Evolutionary conservation across 2,329 filamentous ascomycete genomes (phyloP), one percentile per base, ranked within the genome.

Genomic region (Mycocentrospora acerina): DNA sequence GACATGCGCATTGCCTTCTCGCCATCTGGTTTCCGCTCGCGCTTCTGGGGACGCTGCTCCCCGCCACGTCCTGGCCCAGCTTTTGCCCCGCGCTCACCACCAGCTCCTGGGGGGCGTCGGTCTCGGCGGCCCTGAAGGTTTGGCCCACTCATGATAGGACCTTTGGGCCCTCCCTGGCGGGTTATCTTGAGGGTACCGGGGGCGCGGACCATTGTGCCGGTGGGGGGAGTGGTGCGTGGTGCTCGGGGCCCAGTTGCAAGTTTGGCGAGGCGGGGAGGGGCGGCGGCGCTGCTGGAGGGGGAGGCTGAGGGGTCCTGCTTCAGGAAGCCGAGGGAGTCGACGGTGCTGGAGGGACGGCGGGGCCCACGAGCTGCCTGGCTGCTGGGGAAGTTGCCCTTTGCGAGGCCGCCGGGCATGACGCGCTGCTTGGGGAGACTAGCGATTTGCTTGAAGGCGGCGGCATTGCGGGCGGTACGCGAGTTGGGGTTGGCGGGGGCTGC

Each of bases 381-480:
- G 39, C 45, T 50, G 44, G 49, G 55, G 32, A 52, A 53, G 28
- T 41, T 40, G 37, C 55, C 55, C 43, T 39, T 41, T 14, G 48
- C 56, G 15, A 50, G 48, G 36, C 43, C 48, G 32, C 44, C 50
- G 27, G 53, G 37, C 32, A 41, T 42, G 29, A 39, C 32, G 31
- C 57, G 57, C 30, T 46, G 54, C 27, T 46, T 42, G 35, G 55
- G 49, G 27, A 64, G 59, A 8, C 37, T 40, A 7, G 47, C 51
- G 35, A 64, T 51, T 31, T 59, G 55, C 32, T 46, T 44, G 37
- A 59, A 51, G 29, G 59, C 60, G 26, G 38, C 43, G 25, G 47
- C 46, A 31, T 55, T 47, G 37, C 62, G 63, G 19, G 44, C 39
- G 36, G 44, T 53, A 40, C 62, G 62, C 12, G 51, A 51, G 16